Percentiles rank a stretch among this genome's conserved stretches.
phyloP scores from a whole-genome alignment of 352 stramenopile species.

The Thraustochytrium sp. region DNA sequence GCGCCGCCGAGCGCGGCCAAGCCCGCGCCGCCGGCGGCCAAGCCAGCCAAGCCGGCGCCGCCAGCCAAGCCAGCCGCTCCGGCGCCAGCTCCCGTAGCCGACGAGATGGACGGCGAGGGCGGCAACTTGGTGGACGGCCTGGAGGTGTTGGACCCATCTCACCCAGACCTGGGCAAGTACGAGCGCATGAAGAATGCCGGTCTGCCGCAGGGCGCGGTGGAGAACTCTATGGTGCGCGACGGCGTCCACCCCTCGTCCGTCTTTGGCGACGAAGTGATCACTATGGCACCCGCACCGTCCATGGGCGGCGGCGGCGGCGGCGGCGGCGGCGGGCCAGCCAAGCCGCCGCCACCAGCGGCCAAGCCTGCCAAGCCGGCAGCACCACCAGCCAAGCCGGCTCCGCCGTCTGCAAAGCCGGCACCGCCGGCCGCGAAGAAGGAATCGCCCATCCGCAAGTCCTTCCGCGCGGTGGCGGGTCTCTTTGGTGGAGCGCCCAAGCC shows the following conservation, averaged over 20 bases:
- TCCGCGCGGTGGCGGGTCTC: background rate
- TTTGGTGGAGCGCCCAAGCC: background rate
- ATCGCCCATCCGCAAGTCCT: constrained; percentile 3
- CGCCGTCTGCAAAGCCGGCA: background rate
- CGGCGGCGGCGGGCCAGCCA: background rate
- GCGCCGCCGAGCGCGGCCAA: background rate
- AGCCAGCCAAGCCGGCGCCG: background rate
- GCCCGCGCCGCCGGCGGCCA: background rate
- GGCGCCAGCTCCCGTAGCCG: background rate
- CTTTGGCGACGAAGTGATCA: constrained; percentile 17
- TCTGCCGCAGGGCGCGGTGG: constrained; percentile 33
- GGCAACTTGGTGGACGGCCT: background rate
- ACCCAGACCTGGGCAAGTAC: constrained; percentile 38
- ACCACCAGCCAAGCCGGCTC: background rate
- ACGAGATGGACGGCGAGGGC: background rate
- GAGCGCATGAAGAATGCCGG: constrained; percentile 36
- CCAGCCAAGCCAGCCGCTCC: background rate
- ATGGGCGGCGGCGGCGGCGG: background rate
- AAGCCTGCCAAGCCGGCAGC: too few species aligned
- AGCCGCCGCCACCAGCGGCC: background rate
- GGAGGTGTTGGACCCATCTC: background rate
- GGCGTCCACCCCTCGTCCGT: constrained; percentile 33
- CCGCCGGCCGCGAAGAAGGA: too few species aligned
- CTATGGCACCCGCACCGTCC: background rate
- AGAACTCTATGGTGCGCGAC: constrained; percentile 42